phyloP scores from a whole-genome alignment of 257 asterid genomes.

The Cinchona pubescens region DNA sequence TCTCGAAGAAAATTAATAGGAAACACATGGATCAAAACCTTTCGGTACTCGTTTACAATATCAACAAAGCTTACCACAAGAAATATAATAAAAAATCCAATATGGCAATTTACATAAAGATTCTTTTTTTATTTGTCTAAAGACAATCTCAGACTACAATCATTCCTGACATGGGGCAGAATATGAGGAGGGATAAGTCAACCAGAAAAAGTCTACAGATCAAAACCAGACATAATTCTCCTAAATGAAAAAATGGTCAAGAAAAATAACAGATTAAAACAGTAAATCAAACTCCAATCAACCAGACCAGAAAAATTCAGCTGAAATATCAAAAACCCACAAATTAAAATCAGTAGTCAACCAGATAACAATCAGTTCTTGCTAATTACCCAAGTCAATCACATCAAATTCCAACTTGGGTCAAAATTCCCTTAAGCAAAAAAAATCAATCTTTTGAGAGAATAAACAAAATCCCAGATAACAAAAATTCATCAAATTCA shows the following conservation, averaged over 20 bases:
- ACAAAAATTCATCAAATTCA: neutral
- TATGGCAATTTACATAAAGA: neutral
- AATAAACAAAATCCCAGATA: neutral
- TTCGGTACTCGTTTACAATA: neutral
- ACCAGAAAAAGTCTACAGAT: slow-evolving; percentile 4
- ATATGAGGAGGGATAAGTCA: neutral
- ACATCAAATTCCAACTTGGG: neutral
- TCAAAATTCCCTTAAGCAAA: neutral
- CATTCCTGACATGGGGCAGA: neutral
- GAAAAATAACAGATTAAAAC: neutral
- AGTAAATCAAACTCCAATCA: slow-evolving; percentile 13
- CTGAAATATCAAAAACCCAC: slow-evolving; percentile 6
- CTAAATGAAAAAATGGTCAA: neutral
- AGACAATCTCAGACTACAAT: neutral
- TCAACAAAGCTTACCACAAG: too few relatives aligned
- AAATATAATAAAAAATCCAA: neutral
- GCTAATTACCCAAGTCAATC: neutral
- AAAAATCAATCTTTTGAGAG: too few relatives aligned
- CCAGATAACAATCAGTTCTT: slow-evolving; percentile 1
- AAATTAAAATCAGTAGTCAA: neutral
- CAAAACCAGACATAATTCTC: neutral
- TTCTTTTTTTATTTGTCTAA: too few relatives aligned
- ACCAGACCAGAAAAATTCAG: slow-evolving; percentile 6
- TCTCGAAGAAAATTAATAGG: neutral
- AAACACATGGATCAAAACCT: neutral